These are phyloP conservation scores for Penicillium sp. DNA, from an alignment of 2,329 filamentous ascomycete genomes.

Conservation along the genomic window DNA sequence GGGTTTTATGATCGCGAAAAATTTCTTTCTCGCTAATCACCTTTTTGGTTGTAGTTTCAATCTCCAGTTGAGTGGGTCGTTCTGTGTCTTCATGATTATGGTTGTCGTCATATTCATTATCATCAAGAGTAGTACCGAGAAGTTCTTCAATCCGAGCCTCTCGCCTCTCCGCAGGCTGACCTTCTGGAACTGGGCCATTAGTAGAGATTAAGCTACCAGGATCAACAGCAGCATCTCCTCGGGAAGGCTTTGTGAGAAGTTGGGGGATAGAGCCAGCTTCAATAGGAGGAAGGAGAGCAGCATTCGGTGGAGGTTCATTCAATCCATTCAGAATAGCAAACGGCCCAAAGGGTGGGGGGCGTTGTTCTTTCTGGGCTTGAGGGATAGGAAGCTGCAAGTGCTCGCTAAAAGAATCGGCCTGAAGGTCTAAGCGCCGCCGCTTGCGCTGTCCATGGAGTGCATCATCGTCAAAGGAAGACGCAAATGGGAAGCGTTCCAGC, in stretches of 20 bases:
- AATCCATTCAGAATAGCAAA: conserved; percentile 57
- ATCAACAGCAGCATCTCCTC: conserved; percentile 26
- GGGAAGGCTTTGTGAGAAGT: conserved; percentile 37
- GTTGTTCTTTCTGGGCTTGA: conserved; percentile 46
- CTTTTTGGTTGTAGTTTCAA: neutral
- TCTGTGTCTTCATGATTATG: conserved; percentile 15
- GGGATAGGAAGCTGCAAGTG: conserved; percentile 50
- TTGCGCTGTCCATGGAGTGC: conserved; percentile 38
- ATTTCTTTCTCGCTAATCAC: conserved; percentile 8
- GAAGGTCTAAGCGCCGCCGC: conserved; percentile 43
- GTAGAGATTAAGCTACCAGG: conserved; percentile 15
- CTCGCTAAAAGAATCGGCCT: conserved; percentile 43
- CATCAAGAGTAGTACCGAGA: conserved; percentile 28
- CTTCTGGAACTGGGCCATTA: conserved; percentile 18
- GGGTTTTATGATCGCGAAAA: conserved; percentile 1
- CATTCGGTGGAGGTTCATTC: conserved; percentile 63
- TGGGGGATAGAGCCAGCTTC: conserved; percentile 47
- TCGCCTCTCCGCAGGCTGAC: conserved; percentile 28
- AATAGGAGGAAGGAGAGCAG: conserved; percentile 60
- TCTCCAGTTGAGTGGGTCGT: conserved; percentile 6
- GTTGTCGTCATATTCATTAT: conserved; percentile 17
- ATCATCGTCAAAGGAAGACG: conserved; percentile 40
- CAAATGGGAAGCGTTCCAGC: conserved; percentile 44
- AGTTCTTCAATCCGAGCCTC: conserved; percentile 39
- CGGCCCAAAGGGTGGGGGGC: conserved; percentile 44